A percentile compares a stretch with the other conserved stretches of the same genome.
Conservation (phyloP, 345 rosid species). For the Aquilaria malaccensis region DNA sequence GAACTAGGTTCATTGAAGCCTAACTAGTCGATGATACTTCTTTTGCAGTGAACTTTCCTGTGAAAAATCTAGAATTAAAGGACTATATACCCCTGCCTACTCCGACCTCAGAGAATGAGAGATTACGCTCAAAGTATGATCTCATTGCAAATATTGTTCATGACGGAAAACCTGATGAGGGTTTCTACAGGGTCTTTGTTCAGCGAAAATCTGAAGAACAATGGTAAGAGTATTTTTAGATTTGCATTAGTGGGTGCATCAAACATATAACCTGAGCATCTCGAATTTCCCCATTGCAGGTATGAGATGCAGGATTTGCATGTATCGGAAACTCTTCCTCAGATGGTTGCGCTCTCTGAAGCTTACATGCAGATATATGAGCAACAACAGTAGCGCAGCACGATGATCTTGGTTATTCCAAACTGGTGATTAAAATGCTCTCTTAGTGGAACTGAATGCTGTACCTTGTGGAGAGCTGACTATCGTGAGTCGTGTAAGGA, state of each 20-base stretch:
- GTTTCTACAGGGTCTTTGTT: conserved; percentile 89
- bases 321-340: conserved; percentile 94
- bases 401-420: not conserved
- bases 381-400: conserved; percentile 50
- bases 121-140: conserved; percentile 68
- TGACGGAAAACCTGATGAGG: conserved; percentile 95
- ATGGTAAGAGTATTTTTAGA: conserved; percentile 39
- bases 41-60: conserved; percentile 87
- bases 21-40: conserved; percentile 2
- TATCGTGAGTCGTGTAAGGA: too few relatives aligned
- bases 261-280: not conserved
- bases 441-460: too few relatives aligned
- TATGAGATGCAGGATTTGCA: conserved; percentile 98
- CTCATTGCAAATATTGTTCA: conserved; percentile 93
- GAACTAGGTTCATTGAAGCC: not conserved
- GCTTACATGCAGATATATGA: conserved; percentile 97
- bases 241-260: not conserved
- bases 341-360: conserved; percentile 96
- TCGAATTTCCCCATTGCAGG: conserved; percentile 36
- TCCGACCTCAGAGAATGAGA: conserved; percentile 49
- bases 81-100: conserved; percentile 86
- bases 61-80: conserved; percentile 85
- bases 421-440: too few relatives aligned
- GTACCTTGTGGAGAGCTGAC: too few relatives aligned
- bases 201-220: conserved; percentile 93